Base-by-base conservation (phyloP, 352 stramenopile genomes). In the Halophytophthora batemanensis region DNA sequence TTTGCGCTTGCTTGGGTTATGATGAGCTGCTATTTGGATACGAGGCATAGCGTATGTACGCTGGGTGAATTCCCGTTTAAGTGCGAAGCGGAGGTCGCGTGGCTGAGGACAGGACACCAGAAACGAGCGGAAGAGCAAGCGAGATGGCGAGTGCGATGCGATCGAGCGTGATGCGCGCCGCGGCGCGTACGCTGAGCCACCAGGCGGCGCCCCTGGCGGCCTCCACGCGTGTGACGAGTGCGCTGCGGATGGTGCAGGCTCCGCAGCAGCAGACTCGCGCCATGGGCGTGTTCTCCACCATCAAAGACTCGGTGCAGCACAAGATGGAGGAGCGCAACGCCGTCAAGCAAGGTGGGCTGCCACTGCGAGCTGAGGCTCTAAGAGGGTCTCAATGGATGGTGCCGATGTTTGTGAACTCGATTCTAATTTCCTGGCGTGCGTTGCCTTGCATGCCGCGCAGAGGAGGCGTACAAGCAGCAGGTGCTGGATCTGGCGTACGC, bases 291-390 rank as follows among this genome's bases (percentile, higher is more conserved):
- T 88, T 94, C 54, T 74, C 66, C 43, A 86, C 63, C 56, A 69
- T 94, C 41, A 78, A 77, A 36, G 78, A 93, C 50, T 72, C 75
- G 7, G 72, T 94, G 28, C 77, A 74, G 42, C 58, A 66, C 56
- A 92, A 91, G 64, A 63, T 94, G 53, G 76, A 92, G 64, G 71
- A 90, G 64, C 79, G 82, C 65, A 93, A 89, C 59, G 65, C 87
- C 38, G 68, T 62, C 43, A 94, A 94, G 59, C 76, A 89, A 45
- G 69, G 82, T 92, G 45, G 45, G 13, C 17, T 39, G 10, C 41
- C n/a, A 17, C 25, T 31, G 18, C 15, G 19, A 23, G 10, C 18
- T 36, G 23, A 5, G 17, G 15, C 28, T 34, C 22, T 15, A n/a
- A 55, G 23, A 0, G 49, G 6, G 15, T 10, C 14, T 12, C 18